Evolutionary conservation across 495 filamentous ascomycete genomes (phyloP), one percentile per base, ranked within the genome.

Genomic region (Pyrenula massariospora): DNA sequence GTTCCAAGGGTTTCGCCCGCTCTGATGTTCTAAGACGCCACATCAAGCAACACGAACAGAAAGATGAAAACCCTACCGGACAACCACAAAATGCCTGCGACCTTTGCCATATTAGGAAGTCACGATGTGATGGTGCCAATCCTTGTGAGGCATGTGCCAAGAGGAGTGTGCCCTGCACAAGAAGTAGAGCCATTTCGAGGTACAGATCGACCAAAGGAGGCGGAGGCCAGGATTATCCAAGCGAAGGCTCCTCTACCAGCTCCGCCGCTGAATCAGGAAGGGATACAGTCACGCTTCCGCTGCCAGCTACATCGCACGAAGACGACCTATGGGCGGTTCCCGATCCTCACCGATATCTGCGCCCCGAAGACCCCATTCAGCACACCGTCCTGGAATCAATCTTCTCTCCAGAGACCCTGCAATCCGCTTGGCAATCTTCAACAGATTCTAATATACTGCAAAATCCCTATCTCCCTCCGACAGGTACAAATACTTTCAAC

Each of bases 21-120:
- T 65, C 63, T 42, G 65, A 67, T 55, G 65, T 67, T 1, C 55
- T 63, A 24, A 65, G 60, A 56, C 64, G 65, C 48, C 65, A 67
- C 54, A 50, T 67, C 22, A 61, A 67, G 55, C 63, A 67, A 56
- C 59, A 57, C 25, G 47, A 55, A 12, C 25, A 48, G 50, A 52
- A 57, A 24, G 19, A 23, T 47, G 20, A 52, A 8, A 42, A 42
- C 15, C 31, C 31, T 48, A 23, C 23, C 25, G 36, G 20, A 55
- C 23, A 31, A 20, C 48, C 42, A 24, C 25, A 53, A 61, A 60
- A 57, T 54, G 57, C 58, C 50, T 67, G 65, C 48, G 20, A 56
- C 19, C 56, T 63, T 23, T 67, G 65, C 31, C 59, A 60, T 24
- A 59, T 65, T 22, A 55, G 59, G 10, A 63, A 63, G 20, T 55